Conservation (phyloP, 179 eudicot species). For the Actinidia arguta region DNA sequence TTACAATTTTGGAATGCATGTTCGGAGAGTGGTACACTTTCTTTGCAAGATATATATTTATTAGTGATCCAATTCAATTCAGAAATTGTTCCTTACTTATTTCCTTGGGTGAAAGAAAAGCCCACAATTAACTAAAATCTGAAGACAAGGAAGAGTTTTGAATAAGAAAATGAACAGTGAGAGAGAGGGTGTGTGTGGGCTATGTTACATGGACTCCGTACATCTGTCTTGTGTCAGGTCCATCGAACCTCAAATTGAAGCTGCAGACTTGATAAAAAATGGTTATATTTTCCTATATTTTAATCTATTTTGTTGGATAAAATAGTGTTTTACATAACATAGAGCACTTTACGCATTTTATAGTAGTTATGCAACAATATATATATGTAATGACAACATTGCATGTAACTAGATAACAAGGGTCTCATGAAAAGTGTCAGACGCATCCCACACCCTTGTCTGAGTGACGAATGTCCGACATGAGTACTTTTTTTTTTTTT, state of each 20-base stretch:
- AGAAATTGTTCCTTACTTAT: background rate
- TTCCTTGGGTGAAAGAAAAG: too few species aligned
- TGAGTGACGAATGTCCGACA: background rate
- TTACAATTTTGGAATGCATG: too few species aligned
- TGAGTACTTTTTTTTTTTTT: background rate
- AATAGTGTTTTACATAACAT: conserved; percentile 1
- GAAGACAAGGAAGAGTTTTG: too few species aligned
- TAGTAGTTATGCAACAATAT: background rate
- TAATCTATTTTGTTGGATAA: background rate
- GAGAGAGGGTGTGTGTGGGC: too few species aligned
- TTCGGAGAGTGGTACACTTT: too few species aligned
- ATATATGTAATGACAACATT: background rate
- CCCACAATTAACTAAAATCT: too few species aligned
- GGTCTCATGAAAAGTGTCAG: background rate
- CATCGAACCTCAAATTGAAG: too few species aligned
- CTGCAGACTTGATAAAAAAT: background rate
- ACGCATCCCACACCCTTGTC: background rate
- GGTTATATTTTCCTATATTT: background rate
- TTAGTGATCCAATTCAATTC: background rate
- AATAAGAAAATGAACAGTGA: too few species aligned
- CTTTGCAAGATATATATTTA: too few species aligned
- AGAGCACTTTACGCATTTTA: background rate
- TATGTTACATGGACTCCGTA: too few species aligned
- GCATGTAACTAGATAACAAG: background rate
- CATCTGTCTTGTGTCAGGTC: too few species aligned